These are phyloP conservation scores for Colletotrichum coccodes DNA, from an alignment of 2,329 filamentous ascomycete species.

Conservation along the genomic window DNA sequence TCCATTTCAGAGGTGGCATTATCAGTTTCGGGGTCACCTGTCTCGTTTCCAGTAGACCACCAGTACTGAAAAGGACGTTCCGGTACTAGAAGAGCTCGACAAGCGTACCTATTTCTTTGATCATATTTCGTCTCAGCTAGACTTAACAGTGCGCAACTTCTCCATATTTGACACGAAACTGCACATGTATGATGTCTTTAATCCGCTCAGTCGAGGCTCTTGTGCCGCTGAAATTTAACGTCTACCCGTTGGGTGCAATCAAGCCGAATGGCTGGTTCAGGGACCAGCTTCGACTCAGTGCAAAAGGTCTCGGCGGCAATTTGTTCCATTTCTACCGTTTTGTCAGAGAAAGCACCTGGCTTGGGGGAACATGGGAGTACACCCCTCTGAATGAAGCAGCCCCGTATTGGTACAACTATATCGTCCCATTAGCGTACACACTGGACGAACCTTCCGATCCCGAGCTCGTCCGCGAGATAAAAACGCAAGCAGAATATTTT, in stretches of 20 bases:
- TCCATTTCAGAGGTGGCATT: no score
- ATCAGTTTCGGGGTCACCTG: no score
- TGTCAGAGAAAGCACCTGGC: slow-evolving; percentile 61
- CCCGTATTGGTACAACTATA: slow-evolving; percentile 70
- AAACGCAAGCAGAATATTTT: slow-evolving; percentile 41
- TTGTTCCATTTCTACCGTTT: slow-evolving; percentile 63
- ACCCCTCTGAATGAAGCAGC: slow-evolving; percentile 65
- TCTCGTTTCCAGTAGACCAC: no score
- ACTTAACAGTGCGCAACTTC: no score
- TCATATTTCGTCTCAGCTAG: no score
- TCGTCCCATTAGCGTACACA: slow-evolving; percentile 65
- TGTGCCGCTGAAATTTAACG: slow-evolving; percentile 47
- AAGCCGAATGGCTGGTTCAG: slow-evolving; percentile 62
- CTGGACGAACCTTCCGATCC: slow-evolving; percentile 49
- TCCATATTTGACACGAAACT: no score
- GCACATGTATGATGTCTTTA: no score
- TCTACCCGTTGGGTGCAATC: slow-evolving; percentile 59
- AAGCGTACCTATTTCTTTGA: no score
- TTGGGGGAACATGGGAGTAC: slow-evolving; percentile 61
- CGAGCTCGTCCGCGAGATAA: background rate
- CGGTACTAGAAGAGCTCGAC: no score
- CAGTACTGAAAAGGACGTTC: no score
- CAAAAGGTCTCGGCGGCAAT: slow-evolving; percentile 63
- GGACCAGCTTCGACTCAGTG: slow-evolving; percentile 59
- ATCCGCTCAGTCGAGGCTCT: no score